phyloP scores from a whole-genome alignment of 108 stramenopile genomes.

The Skeletonema marinoi region DNA sequence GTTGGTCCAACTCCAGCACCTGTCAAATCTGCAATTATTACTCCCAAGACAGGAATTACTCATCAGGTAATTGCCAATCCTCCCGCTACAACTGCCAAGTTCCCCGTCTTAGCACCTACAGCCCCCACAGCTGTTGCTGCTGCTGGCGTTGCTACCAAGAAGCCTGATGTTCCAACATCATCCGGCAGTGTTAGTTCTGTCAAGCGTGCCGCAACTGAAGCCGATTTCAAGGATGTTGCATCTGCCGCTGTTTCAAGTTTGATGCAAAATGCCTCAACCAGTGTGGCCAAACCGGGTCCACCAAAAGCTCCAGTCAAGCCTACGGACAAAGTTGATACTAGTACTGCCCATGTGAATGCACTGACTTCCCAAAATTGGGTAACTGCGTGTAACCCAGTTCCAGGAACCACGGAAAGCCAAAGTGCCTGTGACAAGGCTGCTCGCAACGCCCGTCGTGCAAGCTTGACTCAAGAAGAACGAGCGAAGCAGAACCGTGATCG shows the following conservation, averaged over 20 bases:
- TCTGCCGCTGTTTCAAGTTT: conserved; percentile 77
- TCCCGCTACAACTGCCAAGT: background rate
- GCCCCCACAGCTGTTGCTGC: conserved; percentile 11
- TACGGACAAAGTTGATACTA: conserved; percentile 59
- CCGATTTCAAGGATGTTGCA: conserved; percentile 80
- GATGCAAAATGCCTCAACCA: conserved; percentile 62
- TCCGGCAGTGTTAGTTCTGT: conserved; percentile 5
- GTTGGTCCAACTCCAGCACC: background rate
- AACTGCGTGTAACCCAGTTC: conserved; percentile 63
- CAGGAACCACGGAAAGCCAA: conserved; percentile 16
- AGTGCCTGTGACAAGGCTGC: conserved; percentile 57
- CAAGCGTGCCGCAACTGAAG: conserved; percentile 51
- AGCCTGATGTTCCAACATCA: background rate
- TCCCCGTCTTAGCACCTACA: conserved; percentile 5
- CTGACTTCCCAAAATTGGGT: conserved; percentile 89
- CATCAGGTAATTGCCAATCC: conserved; percentile 33
- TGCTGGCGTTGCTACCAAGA: conserved; percentile 2
- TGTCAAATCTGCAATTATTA: conserved; percentile 9
- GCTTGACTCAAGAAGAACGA: conserved; percentile 85
- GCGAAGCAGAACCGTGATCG: conserved; percentile 91
- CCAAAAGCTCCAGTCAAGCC: conserved; percentile 8
- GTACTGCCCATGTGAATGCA: conserved; percentile 84
- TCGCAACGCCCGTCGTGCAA: conserved; percentile 66
- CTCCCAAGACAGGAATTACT: conserved; percentile 24
- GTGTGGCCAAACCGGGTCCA: background rate